These are phyloP conservation scores for Kwoniella dendrophila DNA, from an alignment of 768 basidiomycete genomes.

Conservation along the genomic window DNA sequence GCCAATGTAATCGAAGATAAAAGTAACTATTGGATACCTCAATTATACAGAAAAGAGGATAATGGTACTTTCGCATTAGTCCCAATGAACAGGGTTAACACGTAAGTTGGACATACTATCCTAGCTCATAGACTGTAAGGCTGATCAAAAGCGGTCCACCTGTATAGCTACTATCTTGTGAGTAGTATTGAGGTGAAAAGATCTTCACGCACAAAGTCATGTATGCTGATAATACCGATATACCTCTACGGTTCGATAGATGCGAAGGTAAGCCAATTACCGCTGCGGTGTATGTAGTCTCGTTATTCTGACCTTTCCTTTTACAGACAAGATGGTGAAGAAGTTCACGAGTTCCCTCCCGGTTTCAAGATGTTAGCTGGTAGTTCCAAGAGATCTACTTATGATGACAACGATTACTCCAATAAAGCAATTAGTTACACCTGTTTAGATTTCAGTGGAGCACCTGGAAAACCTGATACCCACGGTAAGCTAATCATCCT, in stretches of 20 bases:
- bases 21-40: slow-evolving; percentile 13
- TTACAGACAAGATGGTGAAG: slow-evolving; percentile 26
- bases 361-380: slow-evolving; percentile 57
- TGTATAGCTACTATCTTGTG: slow-evolving; percentile 15
- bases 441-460: slow-evolving; percentile 49
- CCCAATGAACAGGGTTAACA: slow-evolving; percentile 13
- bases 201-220: no score
- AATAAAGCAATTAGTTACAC: slow-evolving; percentile 55
- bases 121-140: no score
- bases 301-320: not conserved
- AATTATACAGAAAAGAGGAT: slow-evolving; percentile 9
- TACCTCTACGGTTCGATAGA: not conserved
- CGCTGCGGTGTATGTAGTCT: not conserved
- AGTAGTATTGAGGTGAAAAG: not conserved
- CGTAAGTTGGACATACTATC: slow-evolving; percentile 1
- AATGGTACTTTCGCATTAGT: slow-evolving; percentile 16
- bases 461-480: slow-evolving; percentile 38
- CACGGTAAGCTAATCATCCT: slow-evolving; percentile 1
- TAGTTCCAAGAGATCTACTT: slow-evolving; percentile 52
- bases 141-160: no score
- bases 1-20: slow-evolving; percentile 15
- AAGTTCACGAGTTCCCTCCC: slow-evolving; percentile 45
- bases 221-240: not conserved
- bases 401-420: slow-evolving; percentile 42
- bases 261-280: slow-evolving; percentile 11